Base-by-base conservation (phyloP, 805 yeast genomes). In the Metschnikowia aberdeeniae region DNA sequence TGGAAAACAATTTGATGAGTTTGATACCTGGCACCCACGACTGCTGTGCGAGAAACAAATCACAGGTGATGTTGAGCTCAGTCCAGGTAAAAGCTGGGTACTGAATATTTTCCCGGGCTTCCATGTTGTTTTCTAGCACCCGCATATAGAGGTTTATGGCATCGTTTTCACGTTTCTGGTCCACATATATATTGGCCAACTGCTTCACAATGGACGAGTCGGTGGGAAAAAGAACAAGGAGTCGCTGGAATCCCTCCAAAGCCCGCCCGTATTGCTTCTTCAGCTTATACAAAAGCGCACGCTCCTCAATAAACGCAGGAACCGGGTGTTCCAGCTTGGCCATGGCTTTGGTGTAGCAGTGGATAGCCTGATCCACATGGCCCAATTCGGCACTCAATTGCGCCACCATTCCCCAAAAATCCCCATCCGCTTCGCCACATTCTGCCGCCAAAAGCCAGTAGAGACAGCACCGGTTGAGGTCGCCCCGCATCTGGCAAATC, bases 391-490 rank as follows among this genome's bases (percentile, higher is more conserved):
- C 73, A 44, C 87, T 80, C 43, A 80, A 62, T 43, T 78, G 84
- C 0, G 85, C 97, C 26, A 93, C 86, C 26, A 75, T 75, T 31
- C 81, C 79, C 89, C 97, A 88, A 51, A 87, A 80, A 24, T 75
- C 82, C 56, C 81, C 80, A 65, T 90, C 95, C 62, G 81, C 77
- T 0, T 88, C 81, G 51, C 84, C 81, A 11, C 86, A 67, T 58
- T 82, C 86, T 0, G 96, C 90, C 26, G 95, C 93, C 43, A 86
- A 57, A 54, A 86, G 68, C 96, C 97, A 81, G 39, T 85, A 77
- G 58, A 81, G 81, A 61, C 95, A 82, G 61, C 95, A 79, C 58
- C 86, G 84, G 52, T 82, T 80, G 40, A 76, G 64, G 37, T 81
- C 72, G 1, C 89, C 90, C 49, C 81, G 83, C 42, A 77, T 68